A percentile compares a stretch with the other conserved stretches of the same genome.
These are phyloP conservation scores for Psilocybe tampanensis DNA, from an alignment of 768 basidiomycete genomes.

Conservation along the genomic window DNA sequence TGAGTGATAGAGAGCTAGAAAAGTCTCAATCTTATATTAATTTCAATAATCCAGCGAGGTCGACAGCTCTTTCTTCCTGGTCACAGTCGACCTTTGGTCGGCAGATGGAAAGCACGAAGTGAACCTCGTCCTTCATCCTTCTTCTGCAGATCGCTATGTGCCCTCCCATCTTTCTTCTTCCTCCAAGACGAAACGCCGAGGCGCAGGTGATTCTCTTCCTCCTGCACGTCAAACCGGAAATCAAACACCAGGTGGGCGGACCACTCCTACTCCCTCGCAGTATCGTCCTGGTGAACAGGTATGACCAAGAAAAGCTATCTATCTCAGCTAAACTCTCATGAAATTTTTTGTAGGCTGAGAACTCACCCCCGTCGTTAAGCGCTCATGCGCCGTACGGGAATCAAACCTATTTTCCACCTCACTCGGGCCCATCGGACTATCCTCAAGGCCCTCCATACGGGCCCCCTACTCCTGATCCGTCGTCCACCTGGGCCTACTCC, in stretches of 20 bases:
- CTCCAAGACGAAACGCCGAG: slow-evolving; percentile 44
- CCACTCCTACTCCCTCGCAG: slow-evolving; percentile 50
- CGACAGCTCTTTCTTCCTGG: slow-evolving; percentile 86
- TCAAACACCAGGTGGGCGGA: slow-evolving; percentile 47
- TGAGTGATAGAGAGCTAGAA: slow-evolving; percentile 39
- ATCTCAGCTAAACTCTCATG: not conserved
- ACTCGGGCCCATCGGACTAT: slow-evolving; percentile 46
- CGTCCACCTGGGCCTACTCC: slow-evolving; percentile 60
- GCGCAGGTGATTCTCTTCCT: slow-evolving; percentile 38
- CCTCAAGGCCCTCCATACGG: slow-evolving; percentile 44
- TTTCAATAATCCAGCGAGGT: slow-evolving; percentile 58
- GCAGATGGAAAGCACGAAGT: slow-evolving; percentile 79
- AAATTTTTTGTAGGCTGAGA: slow-evolving; percentile 16
- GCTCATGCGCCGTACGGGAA: slow-evolving; percentile 43
- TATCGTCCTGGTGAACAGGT: slow-evolving; percentile 50
- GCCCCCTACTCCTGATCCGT: slow-evolving; percentile 41
- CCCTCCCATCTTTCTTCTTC: slow-evolving; percentile 43
- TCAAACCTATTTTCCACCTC: slow-evolving; percentile 49
- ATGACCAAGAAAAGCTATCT: slow-evolving; percentile 7
- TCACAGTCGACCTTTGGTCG: slow-evolving; percentile 94
- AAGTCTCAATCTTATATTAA: slow-evolving; percentile 6
- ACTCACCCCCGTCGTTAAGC: slow-evolving; percentile 39
- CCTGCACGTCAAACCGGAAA: slow-evolving; percentile 40
- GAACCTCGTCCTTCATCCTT: slow-evolving; percentile 89
- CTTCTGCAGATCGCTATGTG: slow-evolving; percentile 75